Conservation (phyloP, 345 rosid species). For the Acer negundo region DNA sequence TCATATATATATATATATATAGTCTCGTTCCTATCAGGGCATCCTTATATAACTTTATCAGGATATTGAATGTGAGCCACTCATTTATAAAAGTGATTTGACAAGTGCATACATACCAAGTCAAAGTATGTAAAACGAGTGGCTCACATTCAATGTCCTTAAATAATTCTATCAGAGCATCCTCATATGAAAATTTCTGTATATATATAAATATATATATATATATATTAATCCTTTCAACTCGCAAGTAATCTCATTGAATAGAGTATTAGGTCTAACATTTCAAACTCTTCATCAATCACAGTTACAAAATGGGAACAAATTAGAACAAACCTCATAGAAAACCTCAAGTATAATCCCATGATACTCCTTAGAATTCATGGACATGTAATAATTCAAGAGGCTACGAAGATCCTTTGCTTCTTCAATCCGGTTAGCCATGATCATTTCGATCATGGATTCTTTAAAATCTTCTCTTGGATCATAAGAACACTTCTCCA, state of each 20-base stretch:
- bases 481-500: conserved; percentile 78
- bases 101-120: too few species aligned
- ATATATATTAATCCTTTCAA: too few species aligned
- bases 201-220: too few species aligned
- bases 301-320: conserved; percentile 60
- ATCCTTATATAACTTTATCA: too few species aligned
- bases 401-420: conserved; percentile 74
- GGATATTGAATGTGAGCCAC: too few species aligned
- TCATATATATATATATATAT: too few species aligned
- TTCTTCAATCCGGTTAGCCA: conserved; percentile 56
- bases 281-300: conserved; percentile 22
- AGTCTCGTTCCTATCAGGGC: too few species aligned
- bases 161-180: too few species aligned
- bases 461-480: conserved; percentile 78
- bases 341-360: conserved; percentile 70
- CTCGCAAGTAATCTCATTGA: background rate
- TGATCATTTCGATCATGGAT: conserved; percentile 83
- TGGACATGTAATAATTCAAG: conserved; percentile 75
- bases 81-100: too few species aligned
- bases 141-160: too few species aligned
- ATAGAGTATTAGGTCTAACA: background rate
- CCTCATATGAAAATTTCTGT: too few species aligned
- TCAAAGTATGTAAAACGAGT: too few species aligned
- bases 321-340: conserved; percentile 70
- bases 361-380: conserved; percentile 69